phyloP scores from a whole-genome alignment of 805 yeast genomes.

The Pichia deserticola region DNA sequence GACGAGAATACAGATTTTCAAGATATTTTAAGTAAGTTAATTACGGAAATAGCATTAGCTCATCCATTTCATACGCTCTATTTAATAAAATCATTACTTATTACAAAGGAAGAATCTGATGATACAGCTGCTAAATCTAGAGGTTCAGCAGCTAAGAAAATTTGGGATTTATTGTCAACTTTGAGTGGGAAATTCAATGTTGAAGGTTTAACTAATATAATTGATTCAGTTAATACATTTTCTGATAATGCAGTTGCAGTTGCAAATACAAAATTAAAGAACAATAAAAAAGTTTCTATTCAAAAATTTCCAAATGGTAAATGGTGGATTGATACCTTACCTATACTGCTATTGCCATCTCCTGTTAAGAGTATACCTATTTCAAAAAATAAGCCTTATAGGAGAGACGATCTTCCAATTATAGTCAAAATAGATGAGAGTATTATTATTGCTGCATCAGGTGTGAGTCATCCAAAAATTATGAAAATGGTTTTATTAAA shows the following conservation, averaged over 20 bases:
- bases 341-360: slow-evolving; percentile 46
- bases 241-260: slow-evolving; percentile 44
- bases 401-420: slow-evolving; percentile 11
- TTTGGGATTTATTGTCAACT: slow-evolving; percentile 36
- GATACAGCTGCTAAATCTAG: slow-evolving; percentile 38
- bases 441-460: slow-evolving; percentile 65
- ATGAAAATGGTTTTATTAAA: slow-evolving; percentile 44
- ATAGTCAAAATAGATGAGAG: slow-evolving; percentile 39
- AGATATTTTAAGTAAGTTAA: slow-evolving; percentile 32
- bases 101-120: slow-evolving; percentile 22
- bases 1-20: slow-evolving; percentile 49
- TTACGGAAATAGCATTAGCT: slow-evolving; percentile 33
- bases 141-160: slow-evolving; percentile 42
- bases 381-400: slow-evolving; percentile 38
- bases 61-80: slow-evolving; percentile 75
- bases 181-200: slow-evolving; percentile 6
- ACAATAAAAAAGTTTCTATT: slow-evolving; percentile 25
- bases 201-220: slow-evolving; percentile 15
- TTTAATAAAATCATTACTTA: slow-evolving; percentile 49
- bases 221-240: slow-evolving; percentile 42
- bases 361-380: slow-evolving; percentile 51
- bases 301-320: slow-evolving; percentile 34
- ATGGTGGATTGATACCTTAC: slow-evolving; percentile 54
- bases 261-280: slow-evolving; percentile 40
- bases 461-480: slow-evolving; percentile 84